These are phyloP conservation scores for Xylaria polymorpha DNA, from an alignment of 2,329 filamentous ascomycete species.

Conservation along the genomic window DNA sequence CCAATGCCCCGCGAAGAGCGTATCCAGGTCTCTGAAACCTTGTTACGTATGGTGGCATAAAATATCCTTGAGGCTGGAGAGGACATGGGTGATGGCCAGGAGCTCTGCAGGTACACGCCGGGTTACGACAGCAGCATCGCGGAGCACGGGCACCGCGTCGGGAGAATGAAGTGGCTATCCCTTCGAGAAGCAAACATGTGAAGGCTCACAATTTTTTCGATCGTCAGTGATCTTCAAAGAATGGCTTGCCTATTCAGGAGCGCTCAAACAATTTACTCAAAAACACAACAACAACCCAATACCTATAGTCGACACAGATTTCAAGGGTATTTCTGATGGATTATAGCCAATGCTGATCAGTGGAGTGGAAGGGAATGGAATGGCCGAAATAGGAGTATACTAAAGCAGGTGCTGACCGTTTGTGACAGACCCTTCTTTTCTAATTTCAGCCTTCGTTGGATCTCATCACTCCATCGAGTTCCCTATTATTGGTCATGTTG, in stretches of 20 bases:
- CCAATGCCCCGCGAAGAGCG: background rate
- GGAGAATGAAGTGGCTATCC: constrained; percentile 21
- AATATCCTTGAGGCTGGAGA: background rate
- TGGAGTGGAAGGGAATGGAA: constrained; percentile 4
- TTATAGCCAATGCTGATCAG: constrained; percentile 31
- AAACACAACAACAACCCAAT: background rate
- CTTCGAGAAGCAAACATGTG: constrained; percentile 27
- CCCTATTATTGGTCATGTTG: constrained; percentile 7
- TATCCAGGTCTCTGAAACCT: constrained; percentile 19
- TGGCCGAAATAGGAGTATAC: constrained; percentile 19
- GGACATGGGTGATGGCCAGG: background rate
- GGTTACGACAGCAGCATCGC: constrained; percentile 25
- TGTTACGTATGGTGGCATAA: background rate
- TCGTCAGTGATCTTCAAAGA: constrained; percentile 5
- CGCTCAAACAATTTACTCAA: background rate
- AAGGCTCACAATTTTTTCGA: background rate
- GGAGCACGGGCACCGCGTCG: constrained; percentile 26
- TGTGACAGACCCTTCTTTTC: constrained; percentile 16
- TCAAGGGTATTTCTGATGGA: constrained; percentile 8
- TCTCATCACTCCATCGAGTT: background rate
- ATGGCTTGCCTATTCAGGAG: constrained; percentile 24
- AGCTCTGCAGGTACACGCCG: constrained; percentile 14
- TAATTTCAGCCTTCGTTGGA: constrained; percentile 21
- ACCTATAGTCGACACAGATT: constrained; percentile 6
- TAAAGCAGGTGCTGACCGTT: constrained; percentile 13